Evolutionary conservation across 1,284 basidiomycete species (phyloP).

Genomic region (Apiotrichum sp.): DNA sequence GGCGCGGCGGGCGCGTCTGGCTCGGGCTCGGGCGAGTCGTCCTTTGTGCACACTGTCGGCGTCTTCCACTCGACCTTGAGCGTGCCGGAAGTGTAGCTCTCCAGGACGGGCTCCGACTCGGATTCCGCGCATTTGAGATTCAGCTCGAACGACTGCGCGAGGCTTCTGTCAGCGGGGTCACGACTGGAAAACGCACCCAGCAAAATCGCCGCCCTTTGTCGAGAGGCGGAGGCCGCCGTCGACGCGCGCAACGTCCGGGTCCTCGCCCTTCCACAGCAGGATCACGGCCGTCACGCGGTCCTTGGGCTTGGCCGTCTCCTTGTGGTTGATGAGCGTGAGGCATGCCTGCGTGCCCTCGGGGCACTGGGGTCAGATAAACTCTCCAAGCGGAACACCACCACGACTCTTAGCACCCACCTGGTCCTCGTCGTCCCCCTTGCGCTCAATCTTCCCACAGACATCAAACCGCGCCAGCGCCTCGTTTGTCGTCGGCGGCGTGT

Average conservation of each 20-base stretch:
- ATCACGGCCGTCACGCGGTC: constrained; percentile 43
- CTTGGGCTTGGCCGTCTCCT: constrained; percentile 29
- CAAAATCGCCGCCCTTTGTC: constrained; percentile 36
- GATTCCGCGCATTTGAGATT: constrained; percentile 9
- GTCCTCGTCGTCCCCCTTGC: constrained; percentile 40
- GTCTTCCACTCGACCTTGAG: constrained; percentile 40
- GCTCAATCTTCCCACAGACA: constrained; percentile 27
- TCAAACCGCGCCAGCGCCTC: constrained; percentile 34
- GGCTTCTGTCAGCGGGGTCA: constrained; percentile 8
- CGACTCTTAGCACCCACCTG: constrained; percentile 28
- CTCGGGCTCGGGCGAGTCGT: constrained; percentile 1
- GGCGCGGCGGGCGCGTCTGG: constrained; percentile 4
- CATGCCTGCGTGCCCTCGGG: constrained; percentile 38
- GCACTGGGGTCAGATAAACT: constrained; percentile 27
- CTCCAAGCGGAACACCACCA: background rate
- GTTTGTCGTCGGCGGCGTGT: constrained; percentile 40
- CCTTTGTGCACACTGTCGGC: constrained; percentile 39
- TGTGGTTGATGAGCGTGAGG: constrained; percentile 41
- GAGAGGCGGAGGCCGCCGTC: constrained; percentile 31
- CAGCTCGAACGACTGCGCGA: constrained; percentile 1
- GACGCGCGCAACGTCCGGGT: constrained; percentile 25
- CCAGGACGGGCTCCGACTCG: constrained; percentile 4
- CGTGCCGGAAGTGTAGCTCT: constrained; percentile 32
- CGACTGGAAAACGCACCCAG: constrained; percentile 43
- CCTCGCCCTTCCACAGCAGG: constrained; percentile 38